Evolutionary conservation across 2,329 filamentous ascomycete genomes (phyloP).

Genomic region (Colletotrichum caudatum): DNA sequence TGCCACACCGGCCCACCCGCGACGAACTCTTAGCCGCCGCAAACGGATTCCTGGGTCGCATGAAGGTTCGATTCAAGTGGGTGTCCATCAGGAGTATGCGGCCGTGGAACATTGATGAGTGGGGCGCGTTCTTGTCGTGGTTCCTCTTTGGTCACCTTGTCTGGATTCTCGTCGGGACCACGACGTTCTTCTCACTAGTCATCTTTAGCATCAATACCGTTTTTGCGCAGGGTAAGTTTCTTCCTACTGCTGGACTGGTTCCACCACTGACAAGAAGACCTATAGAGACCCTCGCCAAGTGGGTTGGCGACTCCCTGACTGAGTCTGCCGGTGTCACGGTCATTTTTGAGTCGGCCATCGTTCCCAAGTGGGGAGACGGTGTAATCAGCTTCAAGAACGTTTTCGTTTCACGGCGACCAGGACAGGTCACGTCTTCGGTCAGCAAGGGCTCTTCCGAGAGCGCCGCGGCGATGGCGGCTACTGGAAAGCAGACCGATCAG

Average conservation of each 20-base stretch:
- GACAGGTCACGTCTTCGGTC: constrained; percentile 83
- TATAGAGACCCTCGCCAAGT: constrained; percentile 88
- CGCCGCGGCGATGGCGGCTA: constrained; percentile 87
- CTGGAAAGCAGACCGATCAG: constrained; percentile 68
- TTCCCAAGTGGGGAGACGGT: constrained; percentile 93
- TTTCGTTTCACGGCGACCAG: constrained; percentile 91
- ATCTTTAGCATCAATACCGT: constrained; percentile 96
- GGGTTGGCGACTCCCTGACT: constrained; percentile 95
- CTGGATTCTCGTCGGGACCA: constrained; percentile 97
- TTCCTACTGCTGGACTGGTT: background rate
- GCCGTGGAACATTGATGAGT: constrained; percentile 96
- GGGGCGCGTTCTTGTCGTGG: constrained; percentile 94
- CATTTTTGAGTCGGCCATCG: constrained; percentile 97
- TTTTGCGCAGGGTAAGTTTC: constrained; percentile 82
- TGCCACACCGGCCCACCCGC: constrained; percentile 90
- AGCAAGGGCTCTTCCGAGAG: constrained; percentile 90
- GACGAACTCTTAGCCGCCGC: constrained; percentile 93
- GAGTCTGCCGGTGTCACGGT: constrained; percentile 93
- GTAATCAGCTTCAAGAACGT: constrained; percentile 98
- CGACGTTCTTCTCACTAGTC: constrained; percentile 92
- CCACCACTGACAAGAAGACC: constrained; percentile 39
- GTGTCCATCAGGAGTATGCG: constrained; percentile 92
- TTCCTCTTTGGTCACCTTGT: constrained; percentile 92
- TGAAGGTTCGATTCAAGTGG: constrained; percentile 97
- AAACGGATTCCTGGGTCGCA: constrained; percentile 89